These are phyloP conservation scores for Exutisphaerella laricina DNA, from an alignment of 2,329 filamentous ascomycete species.

Conservation along the genomic window DNA sequence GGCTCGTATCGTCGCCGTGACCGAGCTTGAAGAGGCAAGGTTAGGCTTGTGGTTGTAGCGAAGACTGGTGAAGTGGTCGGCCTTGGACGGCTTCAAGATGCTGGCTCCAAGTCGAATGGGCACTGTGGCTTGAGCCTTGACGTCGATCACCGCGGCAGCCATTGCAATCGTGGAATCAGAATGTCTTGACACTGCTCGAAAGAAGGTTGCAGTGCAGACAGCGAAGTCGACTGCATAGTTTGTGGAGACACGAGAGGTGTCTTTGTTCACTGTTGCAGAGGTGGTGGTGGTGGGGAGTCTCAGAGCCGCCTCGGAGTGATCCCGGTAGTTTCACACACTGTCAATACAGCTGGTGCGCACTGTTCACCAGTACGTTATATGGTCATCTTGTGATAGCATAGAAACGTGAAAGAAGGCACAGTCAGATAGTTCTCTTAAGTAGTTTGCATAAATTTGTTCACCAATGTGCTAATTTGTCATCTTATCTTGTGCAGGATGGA, in stretches of 20 bases:
- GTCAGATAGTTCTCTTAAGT: too few species aligned
- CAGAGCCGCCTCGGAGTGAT: not conserved
- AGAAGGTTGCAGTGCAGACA: not conserved
- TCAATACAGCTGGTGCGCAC: too few species aligned
- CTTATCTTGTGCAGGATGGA: too few species aligned
- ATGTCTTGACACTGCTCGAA: not conserved
- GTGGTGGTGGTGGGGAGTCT: not conserved
- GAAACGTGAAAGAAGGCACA: too few species aligned
- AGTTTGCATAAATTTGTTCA: too few species aligned
- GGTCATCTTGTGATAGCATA: too few species aligned
- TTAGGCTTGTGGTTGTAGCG: slow-evolving; percentile 44
- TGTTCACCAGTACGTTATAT: too few species aligned
- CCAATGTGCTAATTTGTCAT: too few species aligned
- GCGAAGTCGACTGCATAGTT: slow-evolving; percentile 2
- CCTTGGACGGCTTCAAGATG: slow-evolving; percentile 17
- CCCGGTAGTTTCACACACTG: slow-evolving; percentile 6
- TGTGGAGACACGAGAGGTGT: not conserved
- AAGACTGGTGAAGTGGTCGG: slow-evolving; percentile 21
- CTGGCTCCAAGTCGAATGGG: slow-evolving; percentile 29
- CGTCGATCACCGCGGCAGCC: slow-evolving; percentile 26
- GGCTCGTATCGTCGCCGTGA: slow-evolving; percentile 21
- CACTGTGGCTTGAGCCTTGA: slow-evolving; percentile 24
- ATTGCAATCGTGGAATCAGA: too few species aligned
- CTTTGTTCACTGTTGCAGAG: slow-evolving; percentile 5
- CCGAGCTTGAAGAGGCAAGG: slow-evolving; percentile 22